phyloP scores from a whole-genome alignment of 2,329 filamentous ascomycete species.

The Didymella sp. region DNA sequence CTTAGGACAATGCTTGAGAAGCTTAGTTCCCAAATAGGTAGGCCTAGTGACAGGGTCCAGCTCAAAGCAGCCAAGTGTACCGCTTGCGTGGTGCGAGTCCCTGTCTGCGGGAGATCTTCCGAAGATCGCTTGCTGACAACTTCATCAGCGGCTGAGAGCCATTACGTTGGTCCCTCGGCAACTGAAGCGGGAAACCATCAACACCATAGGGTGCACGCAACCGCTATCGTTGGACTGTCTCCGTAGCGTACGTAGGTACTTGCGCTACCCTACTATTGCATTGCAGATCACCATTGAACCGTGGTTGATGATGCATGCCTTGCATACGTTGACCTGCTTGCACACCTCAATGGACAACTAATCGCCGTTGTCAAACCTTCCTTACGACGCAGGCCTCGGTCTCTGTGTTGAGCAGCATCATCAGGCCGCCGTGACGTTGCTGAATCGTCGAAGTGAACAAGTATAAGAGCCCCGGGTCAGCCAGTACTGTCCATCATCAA shows the following conservation, averaged over 20 bases:
- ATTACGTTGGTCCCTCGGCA: background rate
- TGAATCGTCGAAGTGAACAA: background rate
- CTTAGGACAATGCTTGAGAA: background rate
- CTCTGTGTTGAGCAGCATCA: too few relatives aligned
- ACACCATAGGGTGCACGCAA: background rate
- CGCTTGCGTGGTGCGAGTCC: background rate
- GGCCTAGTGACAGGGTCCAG: background rate
- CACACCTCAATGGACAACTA: background rate
- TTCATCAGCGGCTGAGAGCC: background rate
- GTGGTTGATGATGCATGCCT: background rate
- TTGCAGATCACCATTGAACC: slow-evolving; percentile 1
- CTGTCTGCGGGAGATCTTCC: slow-evolving; percentile 4
- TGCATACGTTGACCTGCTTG: background rate
- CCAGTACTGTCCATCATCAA: background rate
- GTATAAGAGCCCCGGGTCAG: background rate
- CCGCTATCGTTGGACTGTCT: background rate
- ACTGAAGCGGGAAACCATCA: background rate
- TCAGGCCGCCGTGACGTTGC: background rate
- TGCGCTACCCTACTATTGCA: background rate
- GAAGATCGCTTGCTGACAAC: background rate
- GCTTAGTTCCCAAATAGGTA: background rate
- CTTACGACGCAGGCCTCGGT: background rate
- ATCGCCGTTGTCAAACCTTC: background rate
- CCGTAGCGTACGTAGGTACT: background rate
- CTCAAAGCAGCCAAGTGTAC: background rate